These are phyloP conservation scores for Gossypium rotundifolium DNA, from an alignment of 345 rosid species.

Conservation along the genomic window DNA sequence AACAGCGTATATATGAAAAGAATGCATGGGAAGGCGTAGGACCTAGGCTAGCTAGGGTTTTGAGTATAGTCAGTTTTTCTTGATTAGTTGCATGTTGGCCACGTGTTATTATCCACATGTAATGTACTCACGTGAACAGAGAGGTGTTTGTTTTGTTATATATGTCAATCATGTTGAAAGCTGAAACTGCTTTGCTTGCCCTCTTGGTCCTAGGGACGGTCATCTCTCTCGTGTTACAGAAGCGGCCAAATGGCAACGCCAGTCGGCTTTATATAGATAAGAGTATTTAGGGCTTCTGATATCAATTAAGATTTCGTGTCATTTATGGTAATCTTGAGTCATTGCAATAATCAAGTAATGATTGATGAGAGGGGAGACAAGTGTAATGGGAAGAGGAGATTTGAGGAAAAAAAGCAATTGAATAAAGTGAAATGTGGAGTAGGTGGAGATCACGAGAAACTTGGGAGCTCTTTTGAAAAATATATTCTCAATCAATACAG, in stretches of 20 bases:
- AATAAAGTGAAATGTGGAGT: not conserved
- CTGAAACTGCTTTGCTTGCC: not conserved
- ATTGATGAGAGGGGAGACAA: not conserved
- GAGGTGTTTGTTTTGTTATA: not conserved
- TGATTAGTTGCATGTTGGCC: constrained; percentile 31
- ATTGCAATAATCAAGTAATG: not conserved
- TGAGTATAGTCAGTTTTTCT: constrained; percentile 11
- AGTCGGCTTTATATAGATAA: not conserved
- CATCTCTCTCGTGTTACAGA: not conserved
- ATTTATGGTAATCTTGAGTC: not conserved
- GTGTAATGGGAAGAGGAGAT: not conserved
- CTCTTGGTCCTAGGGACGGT: not conserved
- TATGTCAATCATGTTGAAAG: not conserved
- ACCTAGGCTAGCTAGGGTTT: not conserved
- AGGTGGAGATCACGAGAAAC: not conserved
- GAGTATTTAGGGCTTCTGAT: too few species aligned
- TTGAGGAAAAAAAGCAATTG: not conserved
- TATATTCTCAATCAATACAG: not conserved
- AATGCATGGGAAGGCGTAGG: not conserved
- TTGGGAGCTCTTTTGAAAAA: not conserved
- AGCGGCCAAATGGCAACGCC: not conserved
- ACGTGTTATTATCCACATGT: constrained; percentile 13
- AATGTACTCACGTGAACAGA: not conserved
- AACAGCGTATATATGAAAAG: not conserved
- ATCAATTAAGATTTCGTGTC: too few species aligned